Evolutionary conservation across 495 filamentous ascomycete species (phyloP), one percentile per base, ranked within the genome.

Genomic region (Echria macrotheca): DNA sequence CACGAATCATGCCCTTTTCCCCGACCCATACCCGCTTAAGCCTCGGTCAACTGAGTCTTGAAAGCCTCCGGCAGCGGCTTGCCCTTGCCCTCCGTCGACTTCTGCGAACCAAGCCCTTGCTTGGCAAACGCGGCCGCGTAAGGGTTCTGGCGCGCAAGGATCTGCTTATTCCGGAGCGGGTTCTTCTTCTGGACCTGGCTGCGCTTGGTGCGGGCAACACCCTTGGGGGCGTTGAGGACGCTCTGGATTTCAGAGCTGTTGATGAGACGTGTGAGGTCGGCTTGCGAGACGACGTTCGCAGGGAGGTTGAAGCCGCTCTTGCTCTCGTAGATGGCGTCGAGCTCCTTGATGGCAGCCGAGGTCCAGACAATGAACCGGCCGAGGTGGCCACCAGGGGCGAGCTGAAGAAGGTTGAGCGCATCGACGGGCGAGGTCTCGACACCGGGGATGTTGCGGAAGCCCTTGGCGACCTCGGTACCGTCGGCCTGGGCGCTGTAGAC

Each of bases 281-380:
- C 82, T 76, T 98, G 90, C 61, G 83, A 73, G 60, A 98, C 85
- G 54, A 91, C 57, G 74, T 86, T 86, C 56, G 84, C 85, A 45
- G 93, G 93, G 54, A 98, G 83, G 58, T 93, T 82, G 85, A 90
- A 98, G 81, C 96, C 91, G 78, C 89, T 91, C 88, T 98, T 98
- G 65, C 83, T 84, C 63, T 94, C 93, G 78, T 97, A 98, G 81
- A 98, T 85, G 69, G 78, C 78, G 75, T 97, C 90, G 51, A 98
- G 87, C 54, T 93, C 87, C 72, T 89, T 80, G 79, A 98, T 96
- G 44, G 93, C 93, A 53, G 89, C 80, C 50, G 94, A 96, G 58
- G 93, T 91, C 93, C 93, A 98, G 80, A 98, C 80, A 71, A 97
- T 80, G 83, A 98, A 98, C 66, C 93, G 94, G 62, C 93, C 93